Evolutionary conservation across 73 alveolate genomes (phyloP).

Genomic region (Blepharisma stoltei): DNA sequence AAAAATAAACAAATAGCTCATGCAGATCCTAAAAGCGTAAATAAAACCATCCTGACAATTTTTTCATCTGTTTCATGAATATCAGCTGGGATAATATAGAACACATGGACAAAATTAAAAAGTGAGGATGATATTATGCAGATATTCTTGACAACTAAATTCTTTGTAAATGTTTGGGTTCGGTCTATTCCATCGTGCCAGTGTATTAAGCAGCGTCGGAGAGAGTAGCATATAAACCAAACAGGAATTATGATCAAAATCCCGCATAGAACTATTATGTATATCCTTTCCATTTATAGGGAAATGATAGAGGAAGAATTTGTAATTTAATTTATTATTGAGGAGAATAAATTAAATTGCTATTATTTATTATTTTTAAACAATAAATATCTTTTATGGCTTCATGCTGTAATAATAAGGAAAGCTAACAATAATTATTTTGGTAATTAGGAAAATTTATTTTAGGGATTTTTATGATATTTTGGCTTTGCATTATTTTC

Average conservation of each 20-base stretch:
- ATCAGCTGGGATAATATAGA: not conserved
- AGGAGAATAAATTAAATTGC: no score
- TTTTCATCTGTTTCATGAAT: not conserved
- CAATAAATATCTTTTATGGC: no score
- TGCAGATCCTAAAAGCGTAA: not conserved
- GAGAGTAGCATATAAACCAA: constrained; percentile 9
- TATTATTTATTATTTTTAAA: no score
- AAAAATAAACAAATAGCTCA: not conserved
- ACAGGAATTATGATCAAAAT: not conserved
- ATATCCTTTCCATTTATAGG: no score
- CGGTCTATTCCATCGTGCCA: constrained; percentile 19
- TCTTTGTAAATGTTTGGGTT: not conserved
- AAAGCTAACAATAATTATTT: no score
- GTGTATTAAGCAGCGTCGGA: not conserved
- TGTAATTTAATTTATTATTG: no score
- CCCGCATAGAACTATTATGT: no score
- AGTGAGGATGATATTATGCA: not conserved
- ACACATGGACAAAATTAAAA: not conserved
- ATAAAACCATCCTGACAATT: not conserved
- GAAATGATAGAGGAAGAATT: no score
- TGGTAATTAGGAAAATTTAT: no score
- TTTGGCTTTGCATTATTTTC: no score
- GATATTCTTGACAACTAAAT: not conserved
- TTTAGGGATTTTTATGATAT: no score
- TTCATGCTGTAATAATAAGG: no score